Evolutionary conservation across 192 early-diverging fungal species (phyloP).

Genomic region (Coemansia erecta): DNA sequence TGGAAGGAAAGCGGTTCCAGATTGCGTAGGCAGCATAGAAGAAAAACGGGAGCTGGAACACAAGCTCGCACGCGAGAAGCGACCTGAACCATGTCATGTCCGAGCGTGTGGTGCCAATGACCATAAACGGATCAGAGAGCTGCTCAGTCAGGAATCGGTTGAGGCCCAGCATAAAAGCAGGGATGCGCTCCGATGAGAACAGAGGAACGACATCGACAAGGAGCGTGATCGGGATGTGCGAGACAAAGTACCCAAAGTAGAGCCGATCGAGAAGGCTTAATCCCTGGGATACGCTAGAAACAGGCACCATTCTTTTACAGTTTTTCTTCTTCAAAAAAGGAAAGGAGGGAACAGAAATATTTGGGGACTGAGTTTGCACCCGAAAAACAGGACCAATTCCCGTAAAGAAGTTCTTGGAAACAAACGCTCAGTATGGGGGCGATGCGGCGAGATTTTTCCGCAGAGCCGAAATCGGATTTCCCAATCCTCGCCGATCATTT

Average conservation of each 20-base stretch:
- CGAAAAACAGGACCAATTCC: too few species aligned
- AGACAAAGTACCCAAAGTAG: constrained; percentile 64
- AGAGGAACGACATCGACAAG: constrained; percentile 59
- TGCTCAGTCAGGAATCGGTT: constrained; percentile 51
- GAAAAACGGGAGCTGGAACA: constrained; percentile 71
- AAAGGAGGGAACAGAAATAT: too few species aligned
- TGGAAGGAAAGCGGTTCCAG: constrained; percentile 34
- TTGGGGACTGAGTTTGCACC: too few species aligned
- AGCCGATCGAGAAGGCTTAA: constrained; percentile 57
- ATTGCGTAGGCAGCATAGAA: constrained; percentile 60
- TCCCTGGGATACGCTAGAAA: constrained; percentile 13
- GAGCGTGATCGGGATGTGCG: constrained; percentile 71
- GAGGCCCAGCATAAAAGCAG: constrained; percentile 30
- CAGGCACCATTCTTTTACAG: background rate
- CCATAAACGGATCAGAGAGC: constrained; percentile 66
- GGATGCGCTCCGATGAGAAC: constrained; percentile 42
- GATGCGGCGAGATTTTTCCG: too few species aligned
- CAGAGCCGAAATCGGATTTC: too few species aligned
- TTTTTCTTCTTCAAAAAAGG: too few species aligned
- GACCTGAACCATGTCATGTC: constrained; percentile 63
- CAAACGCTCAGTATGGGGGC: too few species aligned
- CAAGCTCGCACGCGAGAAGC: constrained; percentile 59
- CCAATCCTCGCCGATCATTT: too few species aligned
- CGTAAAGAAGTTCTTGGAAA: too few species aligned
- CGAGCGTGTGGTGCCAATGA: constrained; percentile 23